These are phyloP conservation scores for Neurospora discreta DNA, from an alignment of 495 filamentous ascomycete genomes.

Conservation along the genomic window DNA sequence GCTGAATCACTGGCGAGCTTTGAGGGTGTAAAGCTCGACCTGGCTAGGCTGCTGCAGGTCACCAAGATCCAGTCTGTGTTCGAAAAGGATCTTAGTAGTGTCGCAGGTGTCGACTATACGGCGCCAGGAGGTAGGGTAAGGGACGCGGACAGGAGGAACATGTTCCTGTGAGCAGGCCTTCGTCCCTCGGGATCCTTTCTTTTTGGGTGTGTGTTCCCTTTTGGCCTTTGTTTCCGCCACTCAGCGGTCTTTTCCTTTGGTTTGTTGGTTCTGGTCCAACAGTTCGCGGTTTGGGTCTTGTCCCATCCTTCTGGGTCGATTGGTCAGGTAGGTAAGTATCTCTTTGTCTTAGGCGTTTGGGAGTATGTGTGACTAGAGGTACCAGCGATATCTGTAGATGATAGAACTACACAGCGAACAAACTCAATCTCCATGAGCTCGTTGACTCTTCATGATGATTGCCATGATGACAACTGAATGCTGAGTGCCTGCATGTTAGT, in stretches of 20 bases:
- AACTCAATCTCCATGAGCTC: neutral
- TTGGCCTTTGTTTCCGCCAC: neutral
- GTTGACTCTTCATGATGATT: neutral
- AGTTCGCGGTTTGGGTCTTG: neutral
- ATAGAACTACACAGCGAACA: neutral
- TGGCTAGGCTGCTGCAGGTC: constrained; percentile 20
- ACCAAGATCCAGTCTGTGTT: constrained; percentile 24
- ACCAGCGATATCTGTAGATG: neutral
- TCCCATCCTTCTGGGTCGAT: neutral
- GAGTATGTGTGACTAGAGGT: neutral
- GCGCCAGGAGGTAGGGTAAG: constrained; percentile 17
- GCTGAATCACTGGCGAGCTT: constrained; percentile 29
- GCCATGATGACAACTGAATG: neutral
- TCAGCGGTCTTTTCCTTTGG: neutral
- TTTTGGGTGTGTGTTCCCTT: neutral
- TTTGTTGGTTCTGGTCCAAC: neutral
- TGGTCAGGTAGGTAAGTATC: neutral
- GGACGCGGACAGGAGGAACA: constrained; percentile 15
- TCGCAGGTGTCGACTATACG: constrained; percentile 22
- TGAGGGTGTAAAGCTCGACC: constrained; percentile 16
- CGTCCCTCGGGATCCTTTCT: neutral
- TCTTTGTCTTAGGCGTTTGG: neutral
- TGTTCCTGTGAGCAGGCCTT: constrained; percentile 18
- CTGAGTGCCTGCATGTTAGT: neutral
- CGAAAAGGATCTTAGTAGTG: constrained; percentile 21